A percentile compares a stretch with the other conserved stretches of the same genome.
phyloP scores from a whole-genome alignment of 2,329 filamentous ascomycete genomes.

The Sporothrix euskadiensis region DNA sequence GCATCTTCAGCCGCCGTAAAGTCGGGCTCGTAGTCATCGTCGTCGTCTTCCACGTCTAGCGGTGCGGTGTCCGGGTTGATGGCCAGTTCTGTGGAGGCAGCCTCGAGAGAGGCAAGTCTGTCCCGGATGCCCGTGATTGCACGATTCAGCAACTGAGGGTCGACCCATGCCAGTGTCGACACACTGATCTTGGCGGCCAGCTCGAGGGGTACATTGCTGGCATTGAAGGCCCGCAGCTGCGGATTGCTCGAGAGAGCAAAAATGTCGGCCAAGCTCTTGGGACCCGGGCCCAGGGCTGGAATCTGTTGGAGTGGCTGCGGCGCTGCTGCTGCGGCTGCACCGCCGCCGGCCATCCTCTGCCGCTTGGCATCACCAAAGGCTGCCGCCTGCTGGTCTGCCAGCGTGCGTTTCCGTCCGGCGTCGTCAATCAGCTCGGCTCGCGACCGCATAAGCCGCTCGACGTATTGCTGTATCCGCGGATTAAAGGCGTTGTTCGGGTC shows the following conservation, averaged over 20 bases:
- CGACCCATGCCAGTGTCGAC: conserved; percentile 71
- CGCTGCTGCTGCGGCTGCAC: conserved; percentile 33
- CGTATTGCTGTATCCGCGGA: conserved; percentile 79
- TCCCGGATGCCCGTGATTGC: conserved; percentile 66
- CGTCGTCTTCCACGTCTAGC: conserved; percentile 65
- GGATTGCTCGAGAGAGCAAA: conserved; percentile 81
- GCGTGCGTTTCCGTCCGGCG: conserved; percentile 71
- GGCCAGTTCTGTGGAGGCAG: conserved; percentile 44
- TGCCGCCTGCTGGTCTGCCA: conserved; percentile 67
- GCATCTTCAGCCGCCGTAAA: conserved; percentile 75
- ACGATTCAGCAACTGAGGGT: conserved; percentile 66
- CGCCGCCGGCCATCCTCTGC: conserved; percentile 64
- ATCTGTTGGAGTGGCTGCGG: conserved; percentile 48
- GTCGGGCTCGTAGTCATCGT: conserved; percentile 87
- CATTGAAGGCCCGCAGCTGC: conserved; percentile 77
- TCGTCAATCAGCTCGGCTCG: conserved; percentile 80
- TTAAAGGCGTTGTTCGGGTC: conserved; percentile 77
- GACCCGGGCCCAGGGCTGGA: conserved; percentile 71
- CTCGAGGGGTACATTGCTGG: conserved; percentile 72
- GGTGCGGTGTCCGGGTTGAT: conserved; percentile 60
- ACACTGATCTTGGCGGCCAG: conserved; percentile 81
- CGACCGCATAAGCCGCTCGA: conserved; percentile 78
- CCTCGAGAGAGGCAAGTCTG: conserved; percentile 50
- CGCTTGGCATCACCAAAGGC: conserved; percentile 81
- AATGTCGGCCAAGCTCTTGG: conserved; percentile 76